phyloP scores from a whole-genome alignment of 2,329 filamentous ascomycete genomes.

The Aureobasidium sp. region DNA sequence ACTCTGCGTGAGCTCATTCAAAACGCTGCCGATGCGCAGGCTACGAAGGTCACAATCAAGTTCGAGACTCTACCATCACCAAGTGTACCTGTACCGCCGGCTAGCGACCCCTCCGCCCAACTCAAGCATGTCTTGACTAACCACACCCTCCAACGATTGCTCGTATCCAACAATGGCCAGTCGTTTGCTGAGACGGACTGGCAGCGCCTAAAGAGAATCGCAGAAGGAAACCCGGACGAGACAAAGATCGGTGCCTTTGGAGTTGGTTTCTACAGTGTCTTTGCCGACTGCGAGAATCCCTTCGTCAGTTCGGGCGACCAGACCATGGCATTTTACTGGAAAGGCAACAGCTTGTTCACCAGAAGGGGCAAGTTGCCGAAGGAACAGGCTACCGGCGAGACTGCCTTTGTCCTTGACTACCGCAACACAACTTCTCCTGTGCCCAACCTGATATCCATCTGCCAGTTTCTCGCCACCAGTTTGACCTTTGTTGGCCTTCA shows the following conservation, averaged over 20 bases:
- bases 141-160: constrained; percentile 76
- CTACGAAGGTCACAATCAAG: constrained; percentile 78
- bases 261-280: constrained; percentile 97
- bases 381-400: constrained; percentile 54
- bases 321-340: constrained; percentile 99
- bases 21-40: constrained; percentile 95
- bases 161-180: constrained; percentile 87
- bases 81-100: constrained; percentile 59
- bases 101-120: constrained; percentile 58
- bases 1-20: constrained; percentile 87
- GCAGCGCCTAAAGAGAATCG: constrained; percentile 87
- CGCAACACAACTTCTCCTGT: constrained; percentile 79
- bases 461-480: constrained; percentile 89
- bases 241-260: constrained; percentile 98
- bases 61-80: constrained; percentile 86
- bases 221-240: constrained; percentile 98
- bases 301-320: constrained; percentile 89
- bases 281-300: constrained; percentile 94
- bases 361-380: constrained; percentile 68
- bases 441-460: constrained; percentile 75
- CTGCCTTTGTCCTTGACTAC: constrained; percentile 92
- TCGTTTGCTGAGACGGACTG: constrained; percentile 87
- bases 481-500: constrained; percentile 90
- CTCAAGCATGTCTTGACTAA: constrained; percentile 77
- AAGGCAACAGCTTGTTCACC: constrained; percentile 94